phyloP scores from a whole-genome alignment of 805 yeast species.

The Priceomyces castillae region DNA sequence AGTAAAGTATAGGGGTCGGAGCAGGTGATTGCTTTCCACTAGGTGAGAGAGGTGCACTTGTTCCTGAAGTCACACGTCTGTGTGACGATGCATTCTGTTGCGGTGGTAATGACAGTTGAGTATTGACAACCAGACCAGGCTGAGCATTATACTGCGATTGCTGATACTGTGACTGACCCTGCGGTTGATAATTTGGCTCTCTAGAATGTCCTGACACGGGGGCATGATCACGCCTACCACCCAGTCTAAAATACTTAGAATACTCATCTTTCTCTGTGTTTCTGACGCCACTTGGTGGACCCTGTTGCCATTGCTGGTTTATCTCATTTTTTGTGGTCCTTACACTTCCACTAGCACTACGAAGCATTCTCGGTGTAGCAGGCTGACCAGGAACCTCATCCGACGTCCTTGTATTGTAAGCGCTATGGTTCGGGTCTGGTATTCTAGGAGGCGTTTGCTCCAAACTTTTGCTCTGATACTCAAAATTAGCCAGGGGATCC shows the following conservation, averaged over 20 bases:
- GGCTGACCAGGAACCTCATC: slow-evolving; percentile 35
- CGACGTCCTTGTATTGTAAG: not conserved
- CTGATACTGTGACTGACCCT: not conserved
- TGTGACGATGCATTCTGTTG: slow-evolving; percentile 4
- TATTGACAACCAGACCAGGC: not conserved
- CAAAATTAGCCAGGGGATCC: slow-evolving; percentile 12
- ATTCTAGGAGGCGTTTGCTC: slow-evolving; percentile 6
- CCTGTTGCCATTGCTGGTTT: slow-evolving; percentile 7
- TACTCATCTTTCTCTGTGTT: not conserved
- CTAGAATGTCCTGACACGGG: not conserved
- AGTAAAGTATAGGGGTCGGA: not conserved
- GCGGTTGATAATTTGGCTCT: not conserved
- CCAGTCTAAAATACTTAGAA: not conserved
- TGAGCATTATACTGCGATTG: slow-evolving; percentile 1
- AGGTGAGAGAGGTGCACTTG: slow-evolving; percentile 3
- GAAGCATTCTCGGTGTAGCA: slow-evolving; percentile 69
- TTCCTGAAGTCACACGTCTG: slow-evolving; percentile 2
- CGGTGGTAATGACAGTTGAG: slow-evolving; percentile 1
- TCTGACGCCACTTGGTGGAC: not conserved
- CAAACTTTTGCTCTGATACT: slow-evolving; percentile 6
- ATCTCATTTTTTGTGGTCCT: slow-evolving; percentile 12
- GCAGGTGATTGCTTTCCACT: slow-evolving; percentile 3
- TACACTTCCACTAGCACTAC: slow-evolving; percentile 49
- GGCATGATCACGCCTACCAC: not conserved
- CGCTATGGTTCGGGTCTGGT: slow-evolving; percentile 1